These are phyloP conservation scores for Verticillium albo-atrum DNA, from an alignment of 2,329 filamentous ascomycete species.

Conservation along the genomic window DNA sequence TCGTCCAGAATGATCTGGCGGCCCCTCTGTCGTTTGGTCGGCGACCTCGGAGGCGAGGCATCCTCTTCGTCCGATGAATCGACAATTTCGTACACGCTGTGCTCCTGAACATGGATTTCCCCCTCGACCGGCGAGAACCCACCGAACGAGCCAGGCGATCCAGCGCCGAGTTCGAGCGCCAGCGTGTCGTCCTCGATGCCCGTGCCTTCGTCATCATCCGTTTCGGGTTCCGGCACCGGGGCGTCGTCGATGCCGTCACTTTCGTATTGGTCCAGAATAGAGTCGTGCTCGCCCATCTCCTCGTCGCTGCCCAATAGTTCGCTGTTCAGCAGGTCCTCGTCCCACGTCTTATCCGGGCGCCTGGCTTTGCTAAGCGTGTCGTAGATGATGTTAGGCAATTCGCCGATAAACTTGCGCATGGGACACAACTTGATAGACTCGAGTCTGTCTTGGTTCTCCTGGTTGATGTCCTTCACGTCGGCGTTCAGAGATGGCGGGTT, in stretches of 20 bases:
- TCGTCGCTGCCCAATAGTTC: not conserved
- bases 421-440: not conserved
- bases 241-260: slow-evolving; percentile 34
- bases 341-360: not conserved
- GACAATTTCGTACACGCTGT: not conserved
- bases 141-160: not conserved
- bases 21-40: not conserved
- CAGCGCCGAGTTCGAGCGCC: not conserved
- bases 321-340: not conserved
- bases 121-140: not conserved
- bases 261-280: slow-evolving; percentile 25
- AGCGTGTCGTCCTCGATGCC: not conserved
- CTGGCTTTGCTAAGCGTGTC: not conserved
- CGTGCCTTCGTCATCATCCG: slow-evolving; percentile 8
- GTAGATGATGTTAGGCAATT: not conserved
- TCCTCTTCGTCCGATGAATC: not conserved
- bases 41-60: not conserved
- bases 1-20: slow-evolving; percentile 1
- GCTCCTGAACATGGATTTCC: not conserved
- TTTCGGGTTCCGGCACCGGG: slow-evolving; percentile 15
- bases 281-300: not conserved
- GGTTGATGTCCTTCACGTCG: not conserved
- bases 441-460: not conserved
- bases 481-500: not conserved
- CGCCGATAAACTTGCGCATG: not conserved